Base-by-base conservation (phyloP, 345 rosid genomes). In the Mallotus nudiflorus region DNA sequence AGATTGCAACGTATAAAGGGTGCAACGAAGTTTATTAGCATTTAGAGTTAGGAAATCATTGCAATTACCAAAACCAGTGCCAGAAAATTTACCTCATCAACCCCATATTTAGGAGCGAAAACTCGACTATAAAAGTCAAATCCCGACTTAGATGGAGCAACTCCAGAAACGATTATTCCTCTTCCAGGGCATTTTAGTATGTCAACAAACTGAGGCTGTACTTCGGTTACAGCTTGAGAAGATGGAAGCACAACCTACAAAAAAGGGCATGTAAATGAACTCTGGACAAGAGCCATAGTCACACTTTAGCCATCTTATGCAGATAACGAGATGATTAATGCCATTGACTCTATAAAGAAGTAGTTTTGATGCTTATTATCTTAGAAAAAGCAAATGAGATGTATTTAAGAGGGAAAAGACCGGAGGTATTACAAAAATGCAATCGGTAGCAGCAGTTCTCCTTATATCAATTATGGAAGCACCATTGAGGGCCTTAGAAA, bases 81-180 rank as follows among this genome's bases (percentile, higher is more conserved):
- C 14, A 14, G 4, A 9, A 31, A 25, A 57, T 57, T 49, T 78
- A 84, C 98, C 97, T 91, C 96, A 46, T 84, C 72, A 59, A 88
- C 3, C 19, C 97, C 93, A 1, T 67, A 14, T 72, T 87, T 88
- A 1, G 95, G 97, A 59, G 75, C 77, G 28, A 91, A 91, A 81
- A 37, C 86, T 19, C 98, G 86, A 76, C 95, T 91, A 39, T 71
- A 76, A 67, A 87, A 85, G 75, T 88, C 90, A 65, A 89, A 89
- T 15, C 74, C 83, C 25, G 92, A 87, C 5, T 78, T 90, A 1
- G 72, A 63, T 10, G 88, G 74, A 53, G 84, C 91, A 54, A 62
- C 78, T 31, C 84, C 88, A 55, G 96, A 73, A 28, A 89, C 88
- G 52, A 91, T 77, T 9, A 88, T 68, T 22, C 93, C 92, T 48